These are phyloP conservation scores for Mycogone perniciosa DNA, from an alignment of 2,329 filamentous ascomycete genomes.

Conservation along the genomic window DNA sequence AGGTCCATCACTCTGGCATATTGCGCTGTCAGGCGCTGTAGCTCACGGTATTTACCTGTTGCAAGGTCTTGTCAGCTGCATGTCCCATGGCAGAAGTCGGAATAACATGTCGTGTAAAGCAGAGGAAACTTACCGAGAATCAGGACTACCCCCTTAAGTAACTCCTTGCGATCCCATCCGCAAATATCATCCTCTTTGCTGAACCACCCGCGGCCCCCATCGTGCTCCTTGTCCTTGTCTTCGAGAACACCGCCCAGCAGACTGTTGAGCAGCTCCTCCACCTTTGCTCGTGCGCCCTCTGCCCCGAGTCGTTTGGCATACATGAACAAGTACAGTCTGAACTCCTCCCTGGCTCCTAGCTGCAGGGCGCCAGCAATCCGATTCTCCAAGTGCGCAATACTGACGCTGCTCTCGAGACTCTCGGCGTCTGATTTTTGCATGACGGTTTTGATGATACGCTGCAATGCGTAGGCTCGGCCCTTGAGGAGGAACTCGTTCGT, in stretches of 20 bases:
- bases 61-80: conserved; percentile 25
- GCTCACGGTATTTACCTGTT: conserved; percentile 85
- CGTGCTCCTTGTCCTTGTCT: conserved; percentile 24
- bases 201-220: conserved; percentile 20
- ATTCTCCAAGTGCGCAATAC: conserved; percentile 92
- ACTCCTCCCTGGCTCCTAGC: conserved; percentile 83
- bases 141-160: conserved; percentile 85
- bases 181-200: conserved; percentile 59
- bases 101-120: neutral
- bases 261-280: conserved; percentile 82
- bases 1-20: conserved; percentile 79
- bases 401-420: conserved; percentile 82
- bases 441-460: conserved; percentile 83
- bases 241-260: conserved; percentile 67
- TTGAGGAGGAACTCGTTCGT: conserved; percentile 89
- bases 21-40: conserved; percentile 90
- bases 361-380: conserved; percentile 83
- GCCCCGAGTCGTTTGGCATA: conserved; percentile 93
- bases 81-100: neutral
- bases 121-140: conserved; percentile 67
- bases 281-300: conserved; percentile 79
- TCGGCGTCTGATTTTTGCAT: conserved; percentile 88
- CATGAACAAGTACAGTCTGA: conserved; percentile 93
- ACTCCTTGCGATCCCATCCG: conserved; percentile 82
- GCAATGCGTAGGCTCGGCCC: conserved; percentile 83